Percentiles rank a stretch among this genome's conserved stretches.
Evolutionary conservation across 2,329 filamentous ascomycete species (phyloP).

Genomic region (Clarireedia hainanense): DNA sequence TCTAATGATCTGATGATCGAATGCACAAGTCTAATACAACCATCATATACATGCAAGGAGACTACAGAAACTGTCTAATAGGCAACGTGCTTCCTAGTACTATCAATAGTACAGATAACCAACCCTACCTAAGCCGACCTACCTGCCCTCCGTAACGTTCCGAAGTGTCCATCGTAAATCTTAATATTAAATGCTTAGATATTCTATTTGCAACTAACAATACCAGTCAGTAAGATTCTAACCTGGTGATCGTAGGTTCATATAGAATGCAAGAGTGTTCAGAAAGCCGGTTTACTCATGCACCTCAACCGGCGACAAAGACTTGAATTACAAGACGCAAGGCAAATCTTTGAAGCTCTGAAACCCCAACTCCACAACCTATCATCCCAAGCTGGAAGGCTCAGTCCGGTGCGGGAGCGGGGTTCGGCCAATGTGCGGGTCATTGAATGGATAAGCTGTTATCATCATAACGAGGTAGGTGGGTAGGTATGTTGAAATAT

Average conservation of each 20-base stretch:
- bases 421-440: conserved; percentile 58
- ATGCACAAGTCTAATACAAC: too few species aligned
- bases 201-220: neutral
- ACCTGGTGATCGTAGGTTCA: neutral
- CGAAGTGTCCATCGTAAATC: too few species aligned
- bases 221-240: neutral
- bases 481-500: conserved; percentile 6
- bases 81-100: too few species aligned
- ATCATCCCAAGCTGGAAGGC: conserved; percentile 47
- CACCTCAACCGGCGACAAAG: conserved; percentile 49
- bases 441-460: conserved; percentile 72
- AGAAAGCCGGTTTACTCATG: conserved; percentile 50
- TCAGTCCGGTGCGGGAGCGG: conserved; percentile 64
- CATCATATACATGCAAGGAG: too few species aligned
- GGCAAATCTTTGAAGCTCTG: conserved; percentile 41
- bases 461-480: conserved; percentile 40
- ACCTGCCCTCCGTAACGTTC: neutral
- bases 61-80: too few species aligned
- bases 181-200: too few species aligned
- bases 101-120: neutral
- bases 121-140: neutral
- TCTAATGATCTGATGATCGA: too few species aligned
- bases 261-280: conserved; percentile 1
- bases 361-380: conserved; percentile 71
- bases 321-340: conserved; percentile 50